Evolutionary conservation across 2,329 filamentous ascomycete genomes (phyloP), one percentile per base, ranked within the genome.

Genomic region (Bipolaris zeicola): DNA sequence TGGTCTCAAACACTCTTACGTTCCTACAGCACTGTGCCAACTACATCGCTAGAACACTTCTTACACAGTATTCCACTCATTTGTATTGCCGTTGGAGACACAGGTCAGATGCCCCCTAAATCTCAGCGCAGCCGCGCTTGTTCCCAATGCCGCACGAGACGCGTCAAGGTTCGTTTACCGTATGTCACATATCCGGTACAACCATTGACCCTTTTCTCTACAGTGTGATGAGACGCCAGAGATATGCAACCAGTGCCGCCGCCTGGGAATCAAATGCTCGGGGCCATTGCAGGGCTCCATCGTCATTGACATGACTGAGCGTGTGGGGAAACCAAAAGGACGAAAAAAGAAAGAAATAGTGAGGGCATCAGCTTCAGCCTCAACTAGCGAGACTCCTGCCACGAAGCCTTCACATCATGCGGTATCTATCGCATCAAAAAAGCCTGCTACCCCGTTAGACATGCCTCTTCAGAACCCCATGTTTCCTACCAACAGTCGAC

Each of bases 241-340:
- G 3, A 56, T 11, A 45, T 57, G 54, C 31, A 52, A 57, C n/a
- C 54, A 57, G 34, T 57, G 49, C n/a, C 33, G 33, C 1, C 69
- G 70, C 10, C 62, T 74, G 14, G 65, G 67, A 14, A 61, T 74
- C 33, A 43, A 53, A 18, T 74, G 72, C 61, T 72, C 69, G 14
- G 71, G 72, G 11, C 68, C 71, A 1, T 42, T 71, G 3, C 64
- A 71, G 22, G 71, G 70, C 49, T 72, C 70, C 16, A 67, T 73
- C 31, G 70, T 75, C 47, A 75, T 75, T 50, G 71, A 74, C 31
- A 74, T 74, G 71, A 74, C 71, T 0, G 67, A 72, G 22, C 68
- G 66, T 42, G 62, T 72, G 1, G 55, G 61, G 10, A 73, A 68
- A 50, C 69, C 70, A 10, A 63, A 64, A 47, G 57, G 50, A 20